phyloP scores from a whole-genome alignment of 2,329 filamentous ascomycete species.

The Fusarium gaditjirri region DNA sequence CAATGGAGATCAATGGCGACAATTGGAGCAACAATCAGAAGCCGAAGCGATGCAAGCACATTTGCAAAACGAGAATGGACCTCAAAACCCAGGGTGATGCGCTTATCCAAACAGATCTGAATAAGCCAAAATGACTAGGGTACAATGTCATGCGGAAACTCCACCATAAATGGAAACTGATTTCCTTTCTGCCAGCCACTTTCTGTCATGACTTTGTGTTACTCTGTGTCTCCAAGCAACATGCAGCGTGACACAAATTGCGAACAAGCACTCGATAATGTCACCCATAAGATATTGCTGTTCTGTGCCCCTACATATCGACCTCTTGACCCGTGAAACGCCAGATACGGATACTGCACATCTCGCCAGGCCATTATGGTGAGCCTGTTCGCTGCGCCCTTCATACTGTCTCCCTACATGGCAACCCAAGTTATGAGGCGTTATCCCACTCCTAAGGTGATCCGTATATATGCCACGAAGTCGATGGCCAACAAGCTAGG shows the following conservation, averaged over 20 bases:
- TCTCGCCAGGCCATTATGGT: not conserved
- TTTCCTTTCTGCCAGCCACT: not conserved
- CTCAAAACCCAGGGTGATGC: conserved; percentile 24
- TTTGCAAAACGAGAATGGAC: conserved; percentile 8
- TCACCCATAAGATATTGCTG: rapidly evolving
- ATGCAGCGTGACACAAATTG: too few species aligned
- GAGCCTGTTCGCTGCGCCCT: not conserved
- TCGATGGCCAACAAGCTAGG: not conserved
- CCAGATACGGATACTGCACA: conserved; percentile 8
- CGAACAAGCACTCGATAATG: too few species aligned
- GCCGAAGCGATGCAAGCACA: conserved; percentile 33
- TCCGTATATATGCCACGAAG: not conserved
- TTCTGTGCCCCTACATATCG: not conserved
- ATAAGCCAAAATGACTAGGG: not conserved
- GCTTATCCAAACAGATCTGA: not conserved
- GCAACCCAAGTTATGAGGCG: not conserved
- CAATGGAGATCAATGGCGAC: conserved; percentile 24
- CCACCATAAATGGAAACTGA: not conserved
- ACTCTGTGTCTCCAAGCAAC: not conserved
- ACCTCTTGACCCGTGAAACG: not conserved
- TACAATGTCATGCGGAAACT: too few species aligned
- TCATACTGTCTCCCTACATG: not conserved
- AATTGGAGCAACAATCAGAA: conserved; percentile 33
- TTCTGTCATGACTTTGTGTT: not conserved
- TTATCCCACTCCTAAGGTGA: conserved; percentile 4